These are phyloP conservation scores for Chloranthus sessilifolius DNA, from an alignment of 164 flowering plant genomes.

Conservation along the genomic window DNA sequence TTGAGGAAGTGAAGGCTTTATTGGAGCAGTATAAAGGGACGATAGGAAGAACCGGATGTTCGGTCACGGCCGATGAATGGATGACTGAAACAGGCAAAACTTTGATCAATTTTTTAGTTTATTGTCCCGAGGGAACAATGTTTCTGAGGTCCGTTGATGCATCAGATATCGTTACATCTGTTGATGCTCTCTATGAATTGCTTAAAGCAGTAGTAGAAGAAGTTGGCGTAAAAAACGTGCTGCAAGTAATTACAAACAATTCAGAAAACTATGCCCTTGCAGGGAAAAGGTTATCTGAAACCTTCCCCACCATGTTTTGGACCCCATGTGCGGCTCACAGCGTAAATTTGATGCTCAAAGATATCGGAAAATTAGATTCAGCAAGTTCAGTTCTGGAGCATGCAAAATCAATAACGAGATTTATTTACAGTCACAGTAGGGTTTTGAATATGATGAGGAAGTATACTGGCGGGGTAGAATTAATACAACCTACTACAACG, in stretches of 20 bases:
- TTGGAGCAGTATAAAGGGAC: slow-evolving; percentile 30
- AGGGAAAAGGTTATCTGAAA: slow-evolving; percentile 51
- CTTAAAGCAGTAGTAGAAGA: slow-evolving; percentile 75
- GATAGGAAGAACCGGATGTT: slow-evolving; percentile 76
- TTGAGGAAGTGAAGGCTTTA: slow-evolving; percentile 58
- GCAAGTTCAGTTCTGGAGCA: slow-evolving; percentile 43
- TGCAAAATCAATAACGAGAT: slow-evolving; percentile 58
- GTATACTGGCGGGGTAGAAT: slow-evolving; percentile 53
- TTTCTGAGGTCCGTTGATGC: slow-evolving; percentile 72
- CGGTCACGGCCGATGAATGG: slow-evolving; percentile 71
- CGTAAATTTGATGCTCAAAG: slow-evolving; percentile 66
- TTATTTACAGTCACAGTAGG: slow-evolving; percentile 10
- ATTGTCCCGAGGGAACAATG: slow-evolving; percentile 67
- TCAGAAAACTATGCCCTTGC: slow-evolving; percentile 52
- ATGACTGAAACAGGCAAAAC: slow-evolving; percentile 35
- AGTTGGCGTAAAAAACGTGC: slow-evolving; percentile 64
- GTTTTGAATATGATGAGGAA: slow-evolving; percentile 15
- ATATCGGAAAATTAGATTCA: slow-evolving; percentile 60
- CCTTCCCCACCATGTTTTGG: slow-evolving; percentile 66
- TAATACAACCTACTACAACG: slow-evolving; percentile 45
- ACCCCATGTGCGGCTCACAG: slow-evolving; percentile 66
- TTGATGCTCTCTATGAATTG: slow-evolving; percentile 50
- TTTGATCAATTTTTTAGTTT: slow-evolving; percentile 47
- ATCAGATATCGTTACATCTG: slow-evolving; percentile 37
- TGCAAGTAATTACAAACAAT: slow-evolving; percentile 67